Evolutionary conservation across 352 stramenopile species (phyloP).

Genomic region (Phytopythium ostracodes): DNA sequence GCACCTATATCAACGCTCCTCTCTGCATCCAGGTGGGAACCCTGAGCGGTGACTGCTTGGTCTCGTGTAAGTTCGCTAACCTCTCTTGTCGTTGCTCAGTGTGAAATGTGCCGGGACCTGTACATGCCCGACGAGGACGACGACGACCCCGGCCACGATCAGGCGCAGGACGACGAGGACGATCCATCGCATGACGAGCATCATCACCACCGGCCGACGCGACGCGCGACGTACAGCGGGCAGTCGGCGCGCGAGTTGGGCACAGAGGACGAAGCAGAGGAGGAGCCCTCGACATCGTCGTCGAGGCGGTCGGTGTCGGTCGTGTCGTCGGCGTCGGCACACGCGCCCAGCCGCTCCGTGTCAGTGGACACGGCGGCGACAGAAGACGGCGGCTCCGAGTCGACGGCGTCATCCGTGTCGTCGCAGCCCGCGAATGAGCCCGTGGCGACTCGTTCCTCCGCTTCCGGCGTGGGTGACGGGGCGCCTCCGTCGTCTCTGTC

Average conservation of each 20-base stretch:
- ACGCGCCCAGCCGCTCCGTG: constrained; percentile 13
- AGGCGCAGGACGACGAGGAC: constrained; percentile 11
- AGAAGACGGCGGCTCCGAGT: constrained; percentile 6
- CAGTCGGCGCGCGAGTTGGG: too few species aligned
- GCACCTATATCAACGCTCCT: constrained; percentile 62
- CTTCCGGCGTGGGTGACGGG: constrained; percentile 5
- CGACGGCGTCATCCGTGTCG: not conserved
- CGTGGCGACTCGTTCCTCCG: constrained; percentile 10
- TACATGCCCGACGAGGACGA: constrained; percentile 31
- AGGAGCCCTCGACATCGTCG: not conserved
- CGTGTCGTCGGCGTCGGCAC: constrained; percentile 23
- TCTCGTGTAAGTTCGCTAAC: too few species aligned
- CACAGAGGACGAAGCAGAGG: constrained; percentile 3
- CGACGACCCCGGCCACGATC: not conserved
- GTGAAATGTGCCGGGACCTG: constrained; percentile 42
- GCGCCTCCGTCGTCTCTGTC: not conserved
- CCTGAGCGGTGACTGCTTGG: not conserved
- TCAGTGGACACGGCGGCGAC: constrained; percentile 16
- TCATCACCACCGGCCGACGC: constrained; percentile 4
- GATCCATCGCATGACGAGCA: constrained; percentile 3
- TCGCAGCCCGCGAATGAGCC: constrained; percentile 1
- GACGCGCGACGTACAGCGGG: too few species aligned
- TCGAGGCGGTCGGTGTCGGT: constrained; percentile 8
- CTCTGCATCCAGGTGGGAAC: constrained; percentile 60
- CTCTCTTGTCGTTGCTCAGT: constrained; percentile 14